Evolutionary conservation across 495 filamentous ascomycete genomes (phyloP), one percentile per base, ranked within the genome.

Genomic region (Aspergillus kassunensis): DNA sequence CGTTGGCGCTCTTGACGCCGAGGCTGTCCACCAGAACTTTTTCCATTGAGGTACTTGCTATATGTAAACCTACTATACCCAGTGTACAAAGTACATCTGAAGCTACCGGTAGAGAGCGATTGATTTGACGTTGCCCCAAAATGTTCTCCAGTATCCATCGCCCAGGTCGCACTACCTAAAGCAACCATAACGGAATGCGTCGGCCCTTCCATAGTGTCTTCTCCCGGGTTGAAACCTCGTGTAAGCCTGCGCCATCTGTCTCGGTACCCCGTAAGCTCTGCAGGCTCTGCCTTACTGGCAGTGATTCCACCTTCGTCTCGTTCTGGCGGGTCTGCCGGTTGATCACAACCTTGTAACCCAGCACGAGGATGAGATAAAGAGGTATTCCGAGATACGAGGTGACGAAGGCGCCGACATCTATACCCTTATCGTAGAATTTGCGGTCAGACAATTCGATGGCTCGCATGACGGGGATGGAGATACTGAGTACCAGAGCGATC

Each of bases 341-440:
- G 41, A 68, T 75, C 36, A 66, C 49, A 34, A 81, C 25, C 65
- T 90, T 90, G 61, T 89, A 83, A 3, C 87, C 86, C 27, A 82
- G 59, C 60, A 89, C 80, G 64, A 89, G 72, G 33, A 76, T 65
- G 0, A 92, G 53, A 59, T 88, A 92, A n/a, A 91, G 60, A 4
- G 86, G 85, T 51, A 95, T 86, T 19, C 85, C 86, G 4, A 89
- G 75, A 59, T 90, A 91, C 3, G 82, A 84, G 0, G 87, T 89
- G 59, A 93, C 70, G 61, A 91, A 89, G 47, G 81, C 85, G 56
- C 77, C 76, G 49, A 81, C 78, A 44, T 82, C 71, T 54, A 82
- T 77, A 11, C 71, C 70, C 6, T 75, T 69, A 30, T 74, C 76
- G 11, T 53, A 52, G 1, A 48, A 37, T 2, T 52, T 49, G 7